Percentiles rank a stretch among this genome's conserved stretches.
Conservation (phyloP, 1,139 yeast species). For the Candida sojae region DNA sequence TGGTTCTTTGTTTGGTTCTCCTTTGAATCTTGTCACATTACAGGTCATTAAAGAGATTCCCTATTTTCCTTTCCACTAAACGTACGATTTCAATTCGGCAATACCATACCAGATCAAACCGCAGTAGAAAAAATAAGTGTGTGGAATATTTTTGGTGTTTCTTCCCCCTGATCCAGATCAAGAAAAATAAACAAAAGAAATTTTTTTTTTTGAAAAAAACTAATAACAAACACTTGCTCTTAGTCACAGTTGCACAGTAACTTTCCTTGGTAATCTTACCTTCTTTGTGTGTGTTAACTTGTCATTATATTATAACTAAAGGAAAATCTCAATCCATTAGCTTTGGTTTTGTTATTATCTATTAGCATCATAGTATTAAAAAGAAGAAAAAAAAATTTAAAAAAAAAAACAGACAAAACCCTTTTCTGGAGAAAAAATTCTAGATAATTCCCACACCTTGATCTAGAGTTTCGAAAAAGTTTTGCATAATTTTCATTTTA, state of each 20-base stretch:
- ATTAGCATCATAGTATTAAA: background rate
- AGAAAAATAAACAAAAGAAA: slow-evolving; percentile 2
- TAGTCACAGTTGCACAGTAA: background rate
- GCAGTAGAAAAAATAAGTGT: background rate
- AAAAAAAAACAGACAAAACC: background rate
- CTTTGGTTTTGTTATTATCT: background rate
- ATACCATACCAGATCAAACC: background rate
- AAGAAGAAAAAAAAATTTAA: background rate
- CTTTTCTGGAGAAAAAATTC: background rate
- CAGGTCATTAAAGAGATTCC: background rate
- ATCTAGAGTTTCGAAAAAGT: background rate
- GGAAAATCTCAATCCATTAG: background rate
- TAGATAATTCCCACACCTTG: background rate
- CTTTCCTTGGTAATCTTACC: background rate
- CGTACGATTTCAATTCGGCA: background rate
- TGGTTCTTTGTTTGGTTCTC: background rate
- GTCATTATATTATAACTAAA: background rate
- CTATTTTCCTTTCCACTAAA: background rate
- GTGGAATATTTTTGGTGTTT: background rate
- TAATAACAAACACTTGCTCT: background rate
- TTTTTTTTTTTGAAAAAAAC: background rate
- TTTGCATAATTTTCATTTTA: background rate
- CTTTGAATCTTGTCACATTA: background rate
- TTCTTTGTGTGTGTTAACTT: background rate
- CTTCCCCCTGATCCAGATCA: slow-evolving; percentile 3